These are phyloP conservation scores for Populus nigra DNA, from an alignment of 345 rosid genomes.

Conservation along the genomic window DNA sequence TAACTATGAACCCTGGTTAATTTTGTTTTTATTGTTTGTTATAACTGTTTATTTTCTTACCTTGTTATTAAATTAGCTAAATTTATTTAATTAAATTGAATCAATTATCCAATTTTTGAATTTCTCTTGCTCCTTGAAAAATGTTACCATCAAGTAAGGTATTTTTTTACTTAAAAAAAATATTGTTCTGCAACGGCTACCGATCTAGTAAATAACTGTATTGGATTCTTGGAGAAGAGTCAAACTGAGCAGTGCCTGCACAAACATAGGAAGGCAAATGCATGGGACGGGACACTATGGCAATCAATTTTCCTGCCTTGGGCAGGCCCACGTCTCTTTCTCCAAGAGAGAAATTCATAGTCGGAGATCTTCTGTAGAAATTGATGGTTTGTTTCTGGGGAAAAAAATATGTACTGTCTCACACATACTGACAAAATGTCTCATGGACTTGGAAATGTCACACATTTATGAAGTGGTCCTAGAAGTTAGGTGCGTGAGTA, in stretches of 20 bases:
- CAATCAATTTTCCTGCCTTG: neutral
- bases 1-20: too few relatives aligned
- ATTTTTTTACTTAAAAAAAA: too few relatives aligned
- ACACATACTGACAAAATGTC: neutral
- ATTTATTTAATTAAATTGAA: too few relatives aligned
- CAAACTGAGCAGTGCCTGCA: neutral
- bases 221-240: neutral
- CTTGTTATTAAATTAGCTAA: too few relatives aligned
- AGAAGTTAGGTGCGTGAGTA: neutral
- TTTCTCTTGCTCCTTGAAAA: too few relatives aligned
- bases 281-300: neutral
- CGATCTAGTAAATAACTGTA: too few relatives aligned
- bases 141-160: too few relatives aligned
- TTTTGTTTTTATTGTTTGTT: too few relatives aligned
- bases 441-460: neutral
- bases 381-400: neutral
- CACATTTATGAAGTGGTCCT: constrained; percentile 1
- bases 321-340: neutral
- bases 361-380: neutral
- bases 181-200: too few relatives aligned
- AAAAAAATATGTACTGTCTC: neutral
- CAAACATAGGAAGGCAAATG: neutral
- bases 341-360: neutral
- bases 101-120: too few relatives aligned
- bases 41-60: too few relatives aligned